Conservation (phyloP, 2,329 filamentous ascomycete genomes). For the Raffaelea deltoideospora region DNA sequence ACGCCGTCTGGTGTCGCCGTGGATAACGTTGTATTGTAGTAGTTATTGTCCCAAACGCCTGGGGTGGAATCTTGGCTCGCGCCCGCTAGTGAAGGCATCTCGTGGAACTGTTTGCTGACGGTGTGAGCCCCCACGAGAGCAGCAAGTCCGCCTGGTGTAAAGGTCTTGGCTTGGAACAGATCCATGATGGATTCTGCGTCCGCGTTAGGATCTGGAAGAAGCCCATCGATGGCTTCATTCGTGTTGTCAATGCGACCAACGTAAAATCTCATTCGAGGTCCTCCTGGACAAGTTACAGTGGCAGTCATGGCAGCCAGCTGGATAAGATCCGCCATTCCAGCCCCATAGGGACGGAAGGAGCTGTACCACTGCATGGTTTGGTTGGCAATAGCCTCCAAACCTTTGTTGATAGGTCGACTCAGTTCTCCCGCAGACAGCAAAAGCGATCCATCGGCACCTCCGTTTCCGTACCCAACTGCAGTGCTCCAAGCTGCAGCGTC, state of each 20-base stretch:
- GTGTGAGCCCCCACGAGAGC: constrained; percentile 40
- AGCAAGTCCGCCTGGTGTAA: constrained; percentile 30
- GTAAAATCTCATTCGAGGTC: constrained; percentile 30
- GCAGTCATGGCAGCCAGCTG: constrained; percentile 31
- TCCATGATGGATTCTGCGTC: constrained; percentile 25
- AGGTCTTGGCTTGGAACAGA: constrained; percentile 33
- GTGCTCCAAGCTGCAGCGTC: constrained; percentile 27
- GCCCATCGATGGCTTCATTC: constrained; percentile 22
- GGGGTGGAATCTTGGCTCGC: constrained; percentile 30
- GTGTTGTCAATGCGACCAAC: constrained; percentile 29
- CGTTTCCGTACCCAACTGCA: constrained; percentile 10
- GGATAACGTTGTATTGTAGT: constrained; percentile 26
- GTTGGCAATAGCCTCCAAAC: constrained; percentile 24
- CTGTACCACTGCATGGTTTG: constrained; percentile 21
- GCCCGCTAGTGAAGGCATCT: constrained; percentile 21
- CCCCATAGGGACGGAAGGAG: constrained; percentile 20
- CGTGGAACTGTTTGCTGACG: constrained; percentile 28
- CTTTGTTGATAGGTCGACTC: constrained; percentile 22
- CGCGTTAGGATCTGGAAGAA: constrained; percentile 26
- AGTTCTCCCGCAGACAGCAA: constrained; percentile 22
- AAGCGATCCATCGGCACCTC: constrained; percentile 26
- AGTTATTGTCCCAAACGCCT: constrained; percentile 32
- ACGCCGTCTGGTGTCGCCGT: constrained; percentile 12
- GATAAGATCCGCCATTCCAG: constrained; percentile 36
- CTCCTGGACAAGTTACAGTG: constrained; percentile 32